Evolutionary conservation across 192 early-diverging fungal species (phyloP), one percentile per base, ranked within the genome.

Genomic region (Spinellus fusiger): DNA sequence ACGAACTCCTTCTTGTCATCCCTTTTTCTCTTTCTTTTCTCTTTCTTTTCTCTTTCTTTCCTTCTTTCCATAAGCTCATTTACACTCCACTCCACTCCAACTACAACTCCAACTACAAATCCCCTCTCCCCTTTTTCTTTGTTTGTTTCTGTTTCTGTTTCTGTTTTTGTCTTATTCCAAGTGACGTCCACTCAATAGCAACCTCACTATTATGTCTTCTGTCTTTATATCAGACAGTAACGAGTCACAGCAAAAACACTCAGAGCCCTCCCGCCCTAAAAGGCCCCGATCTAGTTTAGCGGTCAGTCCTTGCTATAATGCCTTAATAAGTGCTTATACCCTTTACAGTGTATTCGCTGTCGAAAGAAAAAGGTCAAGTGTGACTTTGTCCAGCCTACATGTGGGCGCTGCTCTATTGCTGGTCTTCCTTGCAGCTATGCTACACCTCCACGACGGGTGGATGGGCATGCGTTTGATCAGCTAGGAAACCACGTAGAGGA

Each of bases 311-410:
- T 31, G 10, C 15, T 34, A 29, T 25, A 16, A 48, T 47, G 7
- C 16, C 46, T 29, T 48, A 28, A 57, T 40, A 57, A 23, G 49
- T 62, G 13, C 54, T 49, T 28, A 51, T 44, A 47, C n/a, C 18
- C 23, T 54, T 8, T 40, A 15, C 64, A 74, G 72, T 74, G 72
- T 53, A 74, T 74, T 49, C 66, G 72, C 1, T 74, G 72, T 62
- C 55, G 72, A 49, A 74, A 74, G 59, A 74, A 74, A 48, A 74
- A 74, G 38, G 72, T 74, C 51, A 74, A 74, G 47, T 74, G 72
- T 59, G 72, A 74, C 60, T 74, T 74, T 49, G 72, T 74, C 9
- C 72, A 74, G 62, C 72, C 72, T 13, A 68, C 66, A 34, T 74
- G 72, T 65, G 72, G 72, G 1, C 72, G 72, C 13, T 74, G 72